Percentiles rank a stretch among this genome's conserved stretches.
Conservation (phyloP, 345 rosid genomes). For the Crucihimalaya himalaica region DNA sequence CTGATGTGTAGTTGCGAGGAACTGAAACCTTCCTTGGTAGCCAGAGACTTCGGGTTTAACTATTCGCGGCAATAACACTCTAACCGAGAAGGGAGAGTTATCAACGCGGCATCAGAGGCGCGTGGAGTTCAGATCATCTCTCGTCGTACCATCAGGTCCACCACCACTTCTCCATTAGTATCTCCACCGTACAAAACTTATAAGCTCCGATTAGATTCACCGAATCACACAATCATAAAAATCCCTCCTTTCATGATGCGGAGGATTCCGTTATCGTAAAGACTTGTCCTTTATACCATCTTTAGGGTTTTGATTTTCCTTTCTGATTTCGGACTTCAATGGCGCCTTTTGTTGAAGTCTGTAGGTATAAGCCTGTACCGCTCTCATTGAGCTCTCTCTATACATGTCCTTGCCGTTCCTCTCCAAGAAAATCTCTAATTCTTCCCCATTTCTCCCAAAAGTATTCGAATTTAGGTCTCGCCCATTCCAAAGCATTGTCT, state of each 20-base stretch:
- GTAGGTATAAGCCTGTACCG: constrained; percentile 47
- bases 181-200: constrained; percentile 25
- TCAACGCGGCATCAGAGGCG: constrained; percentile 16
- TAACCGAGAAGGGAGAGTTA: neutral
- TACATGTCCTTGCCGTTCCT: constrained; percentile 51
- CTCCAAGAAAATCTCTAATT: constrained; percentile 41
- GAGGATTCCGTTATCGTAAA: constrained; percentile 2
- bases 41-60: neutral
- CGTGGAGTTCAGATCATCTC: constrained; percentile 15
- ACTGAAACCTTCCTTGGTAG: neutral
- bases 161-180: constrained; percentile 13
- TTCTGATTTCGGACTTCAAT: constrained; percentile 28
- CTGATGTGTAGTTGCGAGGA: no score
- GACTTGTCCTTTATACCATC: neutral
- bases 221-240: constrained; percentile 34
- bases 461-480: constrained; percentile 4
- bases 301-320: neutral
- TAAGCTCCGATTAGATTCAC: constrained; percentile 33
- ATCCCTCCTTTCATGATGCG: constrained; percentile 1
- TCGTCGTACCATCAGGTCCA: constrained; percentile 24
- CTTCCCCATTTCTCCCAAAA: constrained; percentile 15
- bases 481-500: constrained; percentile 25
- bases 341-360: constrained; percentile 50
- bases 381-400: constrained; percentile 47
- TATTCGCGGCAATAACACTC: neutral